Evolutionary conservation across 371 early-diverging fungal genomes (phyloP).

Genomic region (Batrachochytrium dendrobatidis): DNA sequence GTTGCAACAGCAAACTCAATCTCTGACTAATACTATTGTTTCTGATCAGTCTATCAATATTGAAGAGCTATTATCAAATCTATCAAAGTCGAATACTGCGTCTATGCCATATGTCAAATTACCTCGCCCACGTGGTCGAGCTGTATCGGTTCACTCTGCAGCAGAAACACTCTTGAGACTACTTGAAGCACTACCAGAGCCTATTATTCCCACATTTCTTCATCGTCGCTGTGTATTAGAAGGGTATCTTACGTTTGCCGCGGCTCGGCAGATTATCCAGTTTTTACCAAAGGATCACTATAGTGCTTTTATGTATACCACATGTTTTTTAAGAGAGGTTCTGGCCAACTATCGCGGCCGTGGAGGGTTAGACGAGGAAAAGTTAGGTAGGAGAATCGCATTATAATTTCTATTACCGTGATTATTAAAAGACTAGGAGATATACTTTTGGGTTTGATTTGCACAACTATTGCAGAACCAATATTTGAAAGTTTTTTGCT

Average conservation of each 20-base stretch:
- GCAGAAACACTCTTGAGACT: slow-evolving; percentile 66
- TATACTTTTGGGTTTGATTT: neutral
- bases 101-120: slow-evolving; percentile 10
- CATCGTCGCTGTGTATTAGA: slow-evolving; percentile 61
- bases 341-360: slow-evolving; percentile 37
- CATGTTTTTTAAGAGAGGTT: slow-evolving; percentile 65
- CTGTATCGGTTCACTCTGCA: slow-evolving; percentile 66
- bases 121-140: slow-evolving; percentile 19
- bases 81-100: slow-evolving; percentile 25
- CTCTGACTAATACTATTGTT: neutral
- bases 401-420: neutral
- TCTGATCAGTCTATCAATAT: slow-evolving; percentile 12
- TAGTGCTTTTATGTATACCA: slow-evolving; percentile 66
- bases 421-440: neutral
- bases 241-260: slow-evolving; percentile 34
- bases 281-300: slow-evolving; percentile 57
- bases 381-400: slow-evolving; percentile 35
- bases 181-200: slow-evolving; percentile 64
- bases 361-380: slow-evolving; percentile 30
- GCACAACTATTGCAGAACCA: neutral
- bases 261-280: slow-evolving; percentile 44
- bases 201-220: slow-evolving; percentile 54
- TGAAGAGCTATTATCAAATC: slow-evolving; percentile 10
- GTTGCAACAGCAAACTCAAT: neutral
- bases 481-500: no score